Conservation (phyloP, 805 yeast genomes). For the Cyberlindnera petersonii region DNA sequence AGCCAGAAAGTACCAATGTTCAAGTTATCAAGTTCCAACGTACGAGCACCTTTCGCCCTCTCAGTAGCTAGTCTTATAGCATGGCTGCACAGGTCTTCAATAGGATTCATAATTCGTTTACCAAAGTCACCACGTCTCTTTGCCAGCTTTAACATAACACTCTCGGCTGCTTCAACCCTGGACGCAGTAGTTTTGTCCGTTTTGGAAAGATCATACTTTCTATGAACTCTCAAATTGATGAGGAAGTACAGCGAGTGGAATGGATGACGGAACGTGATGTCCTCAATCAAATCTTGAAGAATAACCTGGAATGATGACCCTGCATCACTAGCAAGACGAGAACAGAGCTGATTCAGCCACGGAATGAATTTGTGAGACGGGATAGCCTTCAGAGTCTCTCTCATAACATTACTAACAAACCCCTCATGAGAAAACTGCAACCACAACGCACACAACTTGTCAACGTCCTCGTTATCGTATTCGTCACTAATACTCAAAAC, state of each 20-base stretch:
- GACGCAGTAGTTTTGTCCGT: conserved; percentile 39
- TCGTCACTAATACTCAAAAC: conserved; percentile 44
- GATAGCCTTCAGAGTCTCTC: conserved; percentile 35
- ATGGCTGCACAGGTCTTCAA: conserved; percentile 49
- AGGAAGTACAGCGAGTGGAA: conserved; percentile 65
- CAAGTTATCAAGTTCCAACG: conserved; percentile 31
- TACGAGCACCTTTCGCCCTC: conserved; percentile 30
- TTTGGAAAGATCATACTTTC: conserved; percentile 27
- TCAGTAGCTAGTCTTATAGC: conserved; percentile 48
- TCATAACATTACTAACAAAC: conserved; percentile 41
- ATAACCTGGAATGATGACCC: conserved; percentile 53
- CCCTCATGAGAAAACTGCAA: conserved; percentile 51
- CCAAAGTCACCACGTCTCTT: conserved; percentile 26
- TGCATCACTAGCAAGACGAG: conserved; percentile 52
- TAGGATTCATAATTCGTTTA: conserved; percentile 35
- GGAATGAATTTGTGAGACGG: conserved; percentile 64
- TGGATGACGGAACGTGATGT: conserved; percentile 58
- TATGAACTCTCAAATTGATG: conserved; percentile 51
- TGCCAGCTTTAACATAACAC: conserved; percentile 41
- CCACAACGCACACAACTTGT: conserved; percentile 83
- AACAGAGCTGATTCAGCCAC: conserved; percentile 80
- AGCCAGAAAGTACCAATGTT: conserved; percentile 58
- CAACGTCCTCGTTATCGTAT: conserved; percentile 54
- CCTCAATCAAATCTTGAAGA: conserved; percentile 43
- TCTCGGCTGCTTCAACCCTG: conserved; percentile 49